These are phyloP conservation scores for Pseudopyricularia javanii DNA, from an alignment of 2,329 filamentous ascomycete genomes.

Conservation along the genomic window DNA sequence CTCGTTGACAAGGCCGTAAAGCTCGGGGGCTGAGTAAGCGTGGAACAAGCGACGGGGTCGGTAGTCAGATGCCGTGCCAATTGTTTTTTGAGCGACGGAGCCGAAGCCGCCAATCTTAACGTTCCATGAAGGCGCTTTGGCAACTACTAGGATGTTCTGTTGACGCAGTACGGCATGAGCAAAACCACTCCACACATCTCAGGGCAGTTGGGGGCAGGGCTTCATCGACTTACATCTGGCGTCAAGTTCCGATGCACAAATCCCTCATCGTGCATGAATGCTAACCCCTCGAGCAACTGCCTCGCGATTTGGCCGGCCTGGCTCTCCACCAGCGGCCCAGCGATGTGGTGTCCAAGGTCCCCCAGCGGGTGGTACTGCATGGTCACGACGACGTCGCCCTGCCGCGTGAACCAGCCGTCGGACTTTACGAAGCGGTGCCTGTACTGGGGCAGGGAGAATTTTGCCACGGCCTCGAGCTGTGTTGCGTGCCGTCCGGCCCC, in stretches of 20 bases:
- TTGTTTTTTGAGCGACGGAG: constrained; percentile 9
- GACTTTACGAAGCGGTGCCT: constrained; percentile 10
- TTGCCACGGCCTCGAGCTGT: constrained; percentile 3
- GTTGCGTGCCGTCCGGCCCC: neutral
- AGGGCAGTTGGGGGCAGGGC: no score
- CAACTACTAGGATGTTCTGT: constrained; percentile 15
- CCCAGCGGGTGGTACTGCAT: constrained; percentile 13
- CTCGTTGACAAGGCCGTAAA: constrained; percentile 4
- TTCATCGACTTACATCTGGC: constrained; percentile 6
- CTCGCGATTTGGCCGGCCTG: constrained; percentile 5
- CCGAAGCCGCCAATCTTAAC: constrained; percentile 17
- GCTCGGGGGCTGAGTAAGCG: constrained; percentile 13
- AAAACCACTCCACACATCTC: neutral
- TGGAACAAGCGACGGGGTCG: constrained; percentile 4
- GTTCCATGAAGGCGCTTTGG: constrained; percentile 9
- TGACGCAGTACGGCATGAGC: no score
- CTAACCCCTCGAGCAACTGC: constrained; percentile 9
- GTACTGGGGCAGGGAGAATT: constrained; percentile 6
- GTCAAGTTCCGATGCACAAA: constrained; percentile 12
- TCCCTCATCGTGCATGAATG: constrained; percentile 10
- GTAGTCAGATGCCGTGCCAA: constrained; percentile 7
- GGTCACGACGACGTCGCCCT: constrained; percentile 7
- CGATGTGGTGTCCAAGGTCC: constrained; percentile 7
- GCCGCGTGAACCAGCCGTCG: constrained; percentile 11
- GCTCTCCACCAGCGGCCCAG: constrained; percentile 4